Evolutionary conservation across 805 yeast species (phyloP).

Genomic region (Lipomyces sp.): DNA sequence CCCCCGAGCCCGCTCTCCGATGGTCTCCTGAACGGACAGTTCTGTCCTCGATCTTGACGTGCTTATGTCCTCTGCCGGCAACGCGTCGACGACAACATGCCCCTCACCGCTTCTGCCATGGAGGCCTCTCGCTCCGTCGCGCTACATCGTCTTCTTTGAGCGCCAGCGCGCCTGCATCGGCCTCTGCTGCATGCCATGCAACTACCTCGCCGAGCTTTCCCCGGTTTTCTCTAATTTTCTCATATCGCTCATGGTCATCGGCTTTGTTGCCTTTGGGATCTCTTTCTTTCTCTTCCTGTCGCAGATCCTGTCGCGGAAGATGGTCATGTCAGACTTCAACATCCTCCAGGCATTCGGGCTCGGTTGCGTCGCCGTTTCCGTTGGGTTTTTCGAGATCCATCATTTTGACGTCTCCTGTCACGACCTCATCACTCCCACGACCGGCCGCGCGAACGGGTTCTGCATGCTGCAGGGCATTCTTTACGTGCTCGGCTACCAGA

Average conservation of each 20-base stretch:
- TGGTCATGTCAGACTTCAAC: constrained; percentile 24
- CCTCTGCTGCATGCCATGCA: constrained; percentile 27
- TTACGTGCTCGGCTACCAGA: constrained; percentile 21
- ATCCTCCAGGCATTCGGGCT: constrained; percentile 18
- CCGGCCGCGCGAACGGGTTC: constrained; percentile 10
- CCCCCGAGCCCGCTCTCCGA: neutral
- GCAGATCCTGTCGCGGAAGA: constrained; percentile 17
- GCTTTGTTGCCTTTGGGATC: constrained; percentile 15
- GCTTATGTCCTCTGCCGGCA: no score
- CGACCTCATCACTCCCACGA: constrained; percentile 21
- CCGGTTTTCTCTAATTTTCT: neutral
- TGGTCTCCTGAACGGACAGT: no score
- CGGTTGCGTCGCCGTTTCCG: constrained; percentile 7
- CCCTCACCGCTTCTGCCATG: constrained; percentile 16
- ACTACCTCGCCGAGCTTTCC: constrained; percentile 7
- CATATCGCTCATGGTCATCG: constrained; percentile 13
- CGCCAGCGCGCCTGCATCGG: constrained; percentile 8
- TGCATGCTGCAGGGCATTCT: constrained; percentile 24
- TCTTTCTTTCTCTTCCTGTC: constrained; percentile 18
- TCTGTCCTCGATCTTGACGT: no score
- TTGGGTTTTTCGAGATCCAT: constrained; percentile 13
- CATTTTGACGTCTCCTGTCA: constrained; percentile 8
- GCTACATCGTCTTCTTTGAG: constrained; percentile 1
- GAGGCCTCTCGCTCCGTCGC: constrained; percentile 4
- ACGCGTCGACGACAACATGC: neutral